phyloP scores from a whole-genome alignment of 306 rosid species.

The Fagus sylvatica region DNA sequence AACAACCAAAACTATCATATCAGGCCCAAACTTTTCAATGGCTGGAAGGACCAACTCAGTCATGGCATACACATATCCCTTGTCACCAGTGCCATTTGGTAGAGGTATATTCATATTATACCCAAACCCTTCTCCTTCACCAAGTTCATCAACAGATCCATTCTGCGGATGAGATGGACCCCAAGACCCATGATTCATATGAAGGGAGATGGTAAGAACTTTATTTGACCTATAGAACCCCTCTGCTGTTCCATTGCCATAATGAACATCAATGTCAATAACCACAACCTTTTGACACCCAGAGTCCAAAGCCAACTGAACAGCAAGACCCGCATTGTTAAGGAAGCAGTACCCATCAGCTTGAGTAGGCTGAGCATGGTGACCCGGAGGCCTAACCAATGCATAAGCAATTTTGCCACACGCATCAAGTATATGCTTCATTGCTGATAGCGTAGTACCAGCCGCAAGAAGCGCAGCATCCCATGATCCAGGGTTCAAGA shows the following conservation, averaged over 20 bases:
- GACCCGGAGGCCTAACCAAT: constrained; percentile 97
- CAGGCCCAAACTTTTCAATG: constrained; percentile 62
- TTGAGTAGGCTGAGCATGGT: constrained; percentile 90
- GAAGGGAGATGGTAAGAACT: constrained; percentile 86
- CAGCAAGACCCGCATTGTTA: constrained; percentile 84
- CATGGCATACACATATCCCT: constrained; percentile 66
- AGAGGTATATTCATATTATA: constrained; percentile 87
- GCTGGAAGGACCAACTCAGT: constrained; percentile 67
- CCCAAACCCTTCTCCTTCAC: constrained; percentile 76
- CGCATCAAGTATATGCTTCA: constrained; percentile 74
- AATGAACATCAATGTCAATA: constrained; percentile 86
- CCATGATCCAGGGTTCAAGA: constrained; percentile 88
- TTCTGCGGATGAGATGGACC: constrained; percentile 80
- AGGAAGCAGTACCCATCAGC: constrained; percentile 98
- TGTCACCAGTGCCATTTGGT: constrained; percentile 87
- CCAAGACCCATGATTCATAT: constrained; percentile 97
- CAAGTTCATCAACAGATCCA: constrained; percentile 75
- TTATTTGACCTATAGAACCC: constrained; percentile 75
- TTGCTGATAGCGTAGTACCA: constrained; percentile 81
- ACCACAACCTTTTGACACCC: constrained; percentile 72
- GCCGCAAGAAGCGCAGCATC: constrained; percentile 89
- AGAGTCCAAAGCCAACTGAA: constrained; percentile 63
- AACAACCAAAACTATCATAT: constrained; percentile 63
- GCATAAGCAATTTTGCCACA: constrained; percentile 71
- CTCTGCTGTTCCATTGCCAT: constrained; percentile 92